These are phyloP conservation scores for Colletotrichum eleusines DNA, from an alignment of 2,329 filamentous ascomycete species.

Conservation along the genomic window DNA sequence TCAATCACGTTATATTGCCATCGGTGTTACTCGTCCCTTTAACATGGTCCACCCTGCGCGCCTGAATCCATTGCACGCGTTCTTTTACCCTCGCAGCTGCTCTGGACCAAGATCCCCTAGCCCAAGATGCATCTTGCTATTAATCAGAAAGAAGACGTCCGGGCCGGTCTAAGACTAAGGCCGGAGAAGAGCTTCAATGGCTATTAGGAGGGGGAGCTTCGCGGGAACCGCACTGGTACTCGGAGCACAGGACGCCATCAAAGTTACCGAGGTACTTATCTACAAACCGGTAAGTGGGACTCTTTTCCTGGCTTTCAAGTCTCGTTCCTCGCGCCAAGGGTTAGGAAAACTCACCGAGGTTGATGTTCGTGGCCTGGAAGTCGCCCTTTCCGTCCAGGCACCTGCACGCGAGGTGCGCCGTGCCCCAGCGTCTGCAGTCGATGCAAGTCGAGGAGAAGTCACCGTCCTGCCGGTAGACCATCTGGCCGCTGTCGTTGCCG, in stretches of 20 bases:
- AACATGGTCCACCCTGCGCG: background rate
- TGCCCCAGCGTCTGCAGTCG: background rate
- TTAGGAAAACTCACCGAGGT: conserved; percentile 9
- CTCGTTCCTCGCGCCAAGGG: background rate
- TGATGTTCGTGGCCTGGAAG: conserved; percentile 6
- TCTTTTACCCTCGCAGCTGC: too few species aligned
- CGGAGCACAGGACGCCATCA: conserved; percentile 23
- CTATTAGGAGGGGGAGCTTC: background rate
- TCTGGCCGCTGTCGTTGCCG: conserved; percentile 23
- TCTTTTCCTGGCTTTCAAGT: background rate
- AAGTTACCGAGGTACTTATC: conserved; percentile 17
- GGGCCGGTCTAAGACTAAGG: background rate
- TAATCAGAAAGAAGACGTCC: background rate
- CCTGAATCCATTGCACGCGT: background rate
- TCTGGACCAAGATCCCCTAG: background rate
- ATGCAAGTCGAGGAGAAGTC: conserved; percentile 22
- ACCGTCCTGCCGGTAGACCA: conserved; percentile 22
- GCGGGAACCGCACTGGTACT: conserved; percentile 15
- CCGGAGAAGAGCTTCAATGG: background rate
- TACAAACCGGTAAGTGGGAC: background rate
- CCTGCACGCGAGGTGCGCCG: conserved; percentile 19
- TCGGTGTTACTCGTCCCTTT: background rate
- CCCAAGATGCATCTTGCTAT: background rate
- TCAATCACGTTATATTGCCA: background rate
- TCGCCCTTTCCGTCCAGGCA: conserved; percentile 23